Base-by-base conservation (phyloP, 1,139 yeast genomes). In the Candida pseudoviswanathii region DNA sequence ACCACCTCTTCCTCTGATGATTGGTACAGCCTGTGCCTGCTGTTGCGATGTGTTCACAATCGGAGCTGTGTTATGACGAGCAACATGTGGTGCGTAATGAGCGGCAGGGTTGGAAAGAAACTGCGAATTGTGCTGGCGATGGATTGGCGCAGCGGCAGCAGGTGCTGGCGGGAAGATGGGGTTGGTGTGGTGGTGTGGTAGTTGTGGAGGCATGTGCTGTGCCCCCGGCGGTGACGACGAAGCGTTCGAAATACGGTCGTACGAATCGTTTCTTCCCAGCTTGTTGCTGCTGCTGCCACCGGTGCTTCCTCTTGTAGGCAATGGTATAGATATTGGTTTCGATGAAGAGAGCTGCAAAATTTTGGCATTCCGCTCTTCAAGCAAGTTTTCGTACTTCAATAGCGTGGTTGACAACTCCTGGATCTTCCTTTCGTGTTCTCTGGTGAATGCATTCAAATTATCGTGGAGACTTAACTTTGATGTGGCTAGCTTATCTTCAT, bases 1-100 rank as follows among this genome's bases (percentile, higher is more conserved):
- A 1, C 82, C 82, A 3, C 82, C 82, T 53, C 82, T 67, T 10
- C 82, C 82, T 55, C 70, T 72, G 42, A 78, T 64, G 3, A 71
- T 71, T 0, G 80, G 78, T 5, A 55, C 62, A 9, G 43, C 42
- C 31, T 32, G 44, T 1, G 38, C 30, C 26, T 43, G 33, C 36
- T 41, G 22, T 38, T 41, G 27, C 27, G 41, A 42, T 21, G 47
- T 43, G 29, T 26, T 42, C 9, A 41, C 33, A 7, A 36, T 40
- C 3, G 47, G 46, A 8, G 11, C 22, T 5, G 51, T 21, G 36
- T 39, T 49, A 25, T 44, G 45, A 34, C 48, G 50, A 31, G 47
- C n/a, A 16, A 40, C 45, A 36, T 41, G 55, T 30, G 41, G 54
- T 46, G 53, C 49, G 39, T 43, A 42, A 10, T 51, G 51, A 2